phyloP scores from a whole-genome alignment of 148 eudicot species.

The Fagopyrum tataricum region DNA sequence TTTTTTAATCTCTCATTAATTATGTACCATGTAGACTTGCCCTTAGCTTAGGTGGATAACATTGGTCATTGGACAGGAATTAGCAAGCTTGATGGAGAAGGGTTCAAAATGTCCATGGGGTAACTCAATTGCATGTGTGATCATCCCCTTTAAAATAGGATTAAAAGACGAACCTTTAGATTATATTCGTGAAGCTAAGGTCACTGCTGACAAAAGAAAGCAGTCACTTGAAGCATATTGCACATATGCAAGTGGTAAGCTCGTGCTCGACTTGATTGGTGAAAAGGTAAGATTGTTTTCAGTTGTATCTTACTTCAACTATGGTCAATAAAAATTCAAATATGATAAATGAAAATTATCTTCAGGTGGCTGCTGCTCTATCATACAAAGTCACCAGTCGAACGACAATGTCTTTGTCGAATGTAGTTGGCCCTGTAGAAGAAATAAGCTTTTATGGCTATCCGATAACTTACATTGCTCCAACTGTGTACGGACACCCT shows the following conservation, averaged over 20 bases:
- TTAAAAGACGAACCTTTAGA: conserved; percentile 46
- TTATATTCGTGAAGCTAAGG: conserved; percentile 46
- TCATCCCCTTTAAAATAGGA: conserved; percentile 45
- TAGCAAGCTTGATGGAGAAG: conserved; percentile 50
- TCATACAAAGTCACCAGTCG: conserved; percentile 17
- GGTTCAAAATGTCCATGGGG: conserved; percentile 49
- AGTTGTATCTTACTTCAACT: not conserved
- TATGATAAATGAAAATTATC: not conserved
- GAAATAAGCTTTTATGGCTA: conserved; percentile 57
- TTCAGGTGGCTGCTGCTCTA: conserved; percentile 25
- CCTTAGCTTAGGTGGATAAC: not conserved
- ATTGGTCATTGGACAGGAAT: conserved; percentile 26
- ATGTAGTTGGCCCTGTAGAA: conserved; percentile 60
- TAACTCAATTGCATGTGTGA: conserved; percentile 43
- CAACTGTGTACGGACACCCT: conserved; percentile 50
- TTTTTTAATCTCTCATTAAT: not conserved
- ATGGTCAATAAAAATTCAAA: not conserved
- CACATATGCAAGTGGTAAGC: conserved; percentile 17
- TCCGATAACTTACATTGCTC: conserved; percentile 52
- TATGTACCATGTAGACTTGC: not conserved
- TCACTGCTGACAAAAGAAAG: conserved; percentile 48
- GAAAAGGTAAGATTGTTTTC: conserved; percentile 18
- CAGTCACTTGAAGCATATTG: conserved; percentile 47
- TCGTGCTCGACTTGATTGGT: conserved; percentile 35
- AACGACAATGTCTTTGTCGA: conserved; percentile 50